phyloP scores from a whole-genome alignment of 345 rosid genomes.

The Sapria himalayana region DNA sequence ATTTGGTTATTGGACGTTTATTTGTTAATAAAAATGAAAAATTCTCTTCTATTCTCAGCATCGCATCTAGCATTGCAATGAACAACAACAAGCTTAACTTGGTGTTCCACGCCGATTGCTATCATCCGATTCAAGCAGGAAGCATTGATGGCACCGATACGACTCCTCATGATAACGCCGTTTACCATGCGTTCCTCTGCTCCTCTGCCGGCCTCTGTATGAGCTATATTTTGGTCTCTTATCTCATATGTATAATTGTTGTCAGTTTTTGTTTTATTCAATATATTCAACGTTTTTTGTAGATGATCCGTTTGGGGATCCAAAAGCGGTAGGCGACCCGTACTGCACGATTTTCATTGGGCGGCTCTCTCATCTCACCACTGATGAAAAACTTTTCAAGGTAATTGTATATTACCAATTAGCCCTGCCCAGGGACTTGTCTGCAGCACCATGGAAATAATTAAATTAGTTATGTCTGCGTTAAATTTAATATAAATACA shows the following conservation, averaged over 20 bases:
- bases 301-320: constrained; percentile 75
- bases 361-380: constrained; percentile 57
- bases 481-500: too few relatives aligned
- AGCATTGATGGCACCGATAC: constrained; percentile 87
- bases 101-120: constrained; percentile 69
- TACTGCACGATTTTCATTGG: constrained; percentile 61
- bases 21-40: too few relatives aligned
- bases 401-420: too few relatives aligned
- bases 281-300: constrained; percentile 4
- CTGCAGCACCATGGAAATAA: too few relatives aligned
- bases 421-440: too few relatives aligned
- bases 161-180: constrained; percentile 60
- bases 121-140: constrained; percentile 90
- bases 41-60: too few relatives aligned
- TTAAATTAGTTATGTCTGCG: too few relatives aligned
- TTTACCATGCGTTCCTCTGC: constrained; percentile 70
- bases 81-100: constrained; percentile 14
- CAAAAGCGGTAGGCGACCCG: constrained; percentile 56
- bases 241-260: background rate
- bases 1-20: too few relatives aligned
- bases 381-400: constrained; percentile 45
- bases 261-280: background rate
- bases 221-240: background rate
- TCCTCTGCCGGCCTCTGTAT: constrained; percentile 66
- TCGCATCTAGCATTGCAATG: too few relatives aligned